Conservation (phyloP, 1,284 basidiomycete species). For the Tausonia pullulans region DNA sequence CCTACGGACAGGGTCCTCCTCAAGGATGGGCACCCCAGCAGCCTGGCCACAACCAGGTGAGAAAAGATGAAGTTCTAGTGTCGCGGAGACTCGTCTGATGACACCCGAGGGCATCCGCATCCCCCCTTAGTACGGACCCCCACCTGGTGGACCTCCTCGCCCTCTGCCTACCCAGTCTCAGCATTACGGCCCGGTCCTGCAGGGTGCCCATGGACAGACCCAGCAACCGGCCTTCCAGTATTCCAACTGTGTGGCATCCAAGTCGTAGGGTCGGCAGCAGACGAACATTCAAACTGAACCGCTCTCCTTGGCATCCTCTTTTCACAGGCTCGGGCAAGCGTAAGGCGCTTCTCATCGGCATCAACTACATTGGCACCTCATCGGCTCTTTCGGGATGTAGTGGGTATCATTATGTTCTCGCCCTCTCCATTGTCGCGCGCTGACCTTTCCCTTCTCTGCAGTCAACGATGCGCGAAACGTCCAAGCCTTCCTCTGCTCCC, state of each 20-base stretch:
- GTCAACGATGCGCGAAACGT: slow-evolving; percentile 77
- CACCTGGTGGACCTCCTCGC: slow-evolving; percentile 20
- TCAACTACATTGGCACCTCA: slow-evolving; percentile 32
- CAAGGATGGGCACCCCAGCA: neutral
- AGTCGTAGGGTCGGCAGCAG: neutral
- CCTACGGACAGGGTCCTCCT: neutral
- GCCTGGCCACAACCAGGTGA: slow-evolving; percentile 18
- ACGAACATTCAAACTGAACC: neutral
- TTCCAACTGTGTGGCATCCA: neutral
- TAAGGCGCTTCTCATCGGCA: slow-evolving; percentile 51
- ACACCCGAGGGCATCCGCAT: neutral
- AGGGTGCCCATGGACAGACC: slow-evolving; percentile 42
- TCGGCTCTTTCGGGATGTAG: slow-evolving; percentile 2
- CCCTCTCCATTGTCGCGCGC: slow-evolving; percentile 61
- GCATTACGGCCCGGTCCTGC: slow-evolving; percentile 53
- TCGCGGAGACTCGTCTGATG: neutral
- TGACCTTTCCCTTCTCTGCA: slow-evolving; percentile 57
- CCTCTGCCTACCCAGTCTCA: slow-evolving; percentile 54
- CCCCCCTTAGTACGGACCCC: slow-evolving; percentile 6
- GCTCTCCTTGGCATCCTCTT: neutral
- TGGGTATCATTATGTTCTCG: neutral
- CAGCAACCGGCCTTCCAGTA: slow-evolving; percentile 47
- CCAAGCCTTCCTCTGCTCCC: slow-evolving; percentile 39
- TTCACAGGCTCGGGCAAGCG: slow-evolving; percentile 47
- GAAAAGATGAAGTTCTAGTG: neutral